These are phyloP conservation scores for Microdochium bolleyi DNA, from an alignment of 2,329 filamentous ascomycete species.

Conservation along the genomic window DNA sequence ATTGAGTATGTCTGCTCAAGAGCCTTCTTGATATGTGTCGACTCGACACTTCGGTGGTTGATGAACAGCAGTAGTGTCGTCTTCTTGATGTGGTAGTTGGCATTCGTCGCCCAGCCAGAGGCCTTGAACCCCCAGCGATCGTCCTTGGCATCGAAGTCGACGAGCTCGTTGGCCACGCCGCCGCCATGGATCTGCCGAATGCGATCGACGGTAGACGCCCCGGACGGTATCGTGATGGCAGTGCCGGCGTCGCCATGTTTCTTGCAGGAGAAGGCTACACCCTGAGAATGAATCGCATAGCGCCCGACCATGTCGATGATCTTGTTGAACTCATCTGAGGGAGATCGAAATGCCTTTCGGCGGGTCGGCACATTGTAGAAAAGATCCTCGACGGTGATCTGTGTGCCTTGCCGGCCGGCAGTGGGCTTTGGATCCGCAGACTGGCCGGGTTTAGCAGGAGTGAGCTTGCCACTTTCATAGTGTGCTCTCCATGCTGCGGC, in stretches of 20 bases:
- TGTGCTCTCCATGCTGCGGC: slow-evolving; percentile 84
- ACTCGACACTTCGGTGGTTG: slow-evolving; percentile 92
- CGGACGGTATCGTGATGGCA: slow-evolving; percentile 70
- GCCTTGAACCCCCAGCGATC: slow-evolving; percentile 78
- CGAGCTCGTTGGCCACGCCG: slow-evolving; percentile 77
- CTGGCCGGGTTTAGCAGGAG: slow-evolving; percentile 81
- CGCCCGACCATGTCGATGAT: slow-evolving; percentile 91
- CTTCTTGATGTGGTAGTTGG: slow-evolving; percentile 89
- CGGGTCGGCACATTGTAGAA: slow-evolving; percentile 95
- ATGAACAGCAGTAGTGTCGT: slow-evolving; percentile 88
- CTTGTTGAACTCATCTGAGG: slow-evolving; percentile 94
- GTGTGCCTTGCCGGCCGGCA: slow-evolving; percentile 82
- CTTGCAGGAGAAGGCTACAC: slow-evolving; percentile 94
- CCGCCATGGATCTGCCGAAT: slow-evolving; percentile 87
- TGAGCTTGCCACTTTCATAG: slow-evolving; percentile 76
- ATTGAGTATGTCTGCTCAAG: slow-evolving; percentile 82
- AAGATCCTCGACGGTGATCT: slow-evolving; percentile 92
- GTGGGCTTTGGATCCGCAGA: slow-evolving; percentile 77
- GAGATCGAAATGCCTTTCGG: slow-evolving; percentile 79
- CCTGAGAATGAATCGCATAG: slow-evolving; percentile 84
- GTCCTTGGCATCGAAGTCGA: slow-evolving; percentile 66
- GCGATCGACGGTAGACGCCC: slow-evolving; percentile 66
- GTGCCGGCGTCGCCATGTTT: slow-evolving; percentile 85
- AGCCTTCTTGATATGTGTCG: slow-evolving; percentile 76
- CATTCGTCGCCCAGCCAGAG: slow-evolving; percentile 77